Evolutionary conservation across 768 basidiomycete species (phyloP), one percentile per base, ranked within the genome.

Genomic region (Hygrocybe punicea): DNA sequence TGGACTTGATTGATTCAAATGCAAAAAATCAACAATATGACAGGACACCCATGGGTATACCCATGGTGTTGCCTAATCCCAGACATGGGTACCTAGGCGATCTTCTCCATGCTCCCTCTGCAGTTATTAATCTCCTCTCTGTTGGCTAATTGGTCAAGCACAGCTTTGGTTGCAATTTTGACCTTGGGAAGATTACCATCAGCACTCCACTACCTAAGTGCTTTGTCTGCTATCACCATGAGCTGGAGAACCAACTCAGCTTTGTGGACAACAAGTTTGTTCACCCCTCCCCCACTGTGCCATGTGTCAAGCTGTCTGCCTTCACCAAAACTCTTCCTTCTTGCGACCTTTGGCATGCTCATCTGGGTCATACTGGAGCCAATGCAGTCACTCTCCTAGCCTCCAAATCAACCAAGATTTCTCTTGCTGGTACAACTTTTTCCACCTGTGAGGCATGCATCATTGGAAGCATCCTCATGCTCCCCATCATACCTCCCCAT

Each of bases 381-480:
- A n/a, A n/a, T n/a, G n/a, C n/a, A n/a, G n/a, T n/a, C n/a, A n/a
- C n/a, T n/a, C n/a, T n/a, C n/a, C n/a, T n/a, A n/a, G n/a, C 69
- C 0, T 64, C 63, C 0, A 52, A 59, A 23, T 42, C 61, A 8
- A 65, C 62, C 52, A 62, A 53, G 1, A 58, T 56, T 40, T 63
- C 67, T 1, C 42, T 62, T 13, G 62, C 64, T 0, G 7, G 46
- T 2, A 52, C 65, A 6, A 6, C 3, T 0, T 24, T 50, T 11
- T 19, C 45, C 6, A 47, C 57, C 0, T 71, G 67, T 37, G 51
- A 62, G 3, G 40, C 65, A 0, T 72, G 68, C 48, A 50, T 70
- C 17, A 58, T 70, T 48, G 66, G 68, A 68, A 70, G 39, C 53
- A 57, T 44, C 58, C 69, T 34, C 61, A 60, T 14, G 56, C 21